phyloP scores from a whole-genome alignment of 2,329 filamentous ascomycete species.

The Venturia nashicola region DNA sequence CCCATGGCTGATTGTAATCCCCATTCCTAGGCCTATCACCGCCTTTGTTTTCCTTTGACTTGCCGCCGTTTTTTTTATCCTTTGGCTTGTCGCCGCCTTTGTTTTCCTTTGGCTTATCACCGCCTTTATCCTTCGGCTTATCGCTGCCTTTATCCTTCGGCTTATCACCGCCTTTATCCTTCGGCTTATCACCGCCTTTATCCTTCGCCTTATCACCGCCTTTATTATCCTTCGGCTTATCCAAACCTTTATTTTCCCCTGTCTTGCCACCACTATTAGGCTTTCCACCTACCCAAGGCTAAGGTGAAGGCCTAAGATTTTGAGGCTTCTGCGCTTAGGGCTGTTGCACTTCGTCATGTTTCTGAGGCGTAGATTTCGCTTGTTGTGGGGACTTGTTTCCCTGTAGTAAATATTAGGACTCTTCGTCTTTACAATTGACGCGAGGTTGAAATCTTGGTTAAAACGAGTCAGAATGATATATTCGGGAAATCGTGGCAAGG shows the following conservation, averaged over 20 bases:
- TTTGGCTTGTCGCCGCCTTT: not conserved
- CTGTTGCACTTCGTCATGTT: not conserved
- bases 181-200: not conserved
- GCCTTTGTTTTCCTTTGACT: not conserved
- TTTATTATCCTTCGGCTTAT: not conserved
- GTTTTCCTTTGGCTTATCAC: not conserved
- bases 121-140: not conserved
- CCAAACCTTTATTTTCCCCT: too few relatives aligned
- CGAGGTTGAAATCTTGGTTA: too few relatives aligned
- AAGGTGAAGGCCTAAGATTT: not conserved
- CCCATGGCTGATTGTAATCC: not conserved
- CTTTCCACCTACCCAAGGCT: not conserved
- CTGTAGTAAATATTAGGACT: not conserved
- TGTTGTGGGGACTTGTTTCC: not conserved
- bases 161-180: not conserved
- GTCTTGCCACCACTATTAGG: not conserved
- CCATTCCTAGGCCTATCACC: not conserved
- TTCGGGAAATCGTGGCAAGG: too few relatives aligned
- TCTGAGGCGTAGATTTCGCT: not conserved
- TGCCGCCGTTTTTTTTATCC: not conserved
- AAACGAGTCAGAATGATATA: too few relatives aligned
- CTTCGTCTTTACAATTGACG: too few relatives aligned
- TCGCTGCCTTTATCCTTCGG: not conserved
- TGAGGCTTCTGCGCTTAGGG: not conserved
- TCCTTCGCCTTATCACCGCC: not conserved